phyloP scores from a whole-genome alignment of 345 rosid genomes.

The Eutrema yunnanense region DNA sequence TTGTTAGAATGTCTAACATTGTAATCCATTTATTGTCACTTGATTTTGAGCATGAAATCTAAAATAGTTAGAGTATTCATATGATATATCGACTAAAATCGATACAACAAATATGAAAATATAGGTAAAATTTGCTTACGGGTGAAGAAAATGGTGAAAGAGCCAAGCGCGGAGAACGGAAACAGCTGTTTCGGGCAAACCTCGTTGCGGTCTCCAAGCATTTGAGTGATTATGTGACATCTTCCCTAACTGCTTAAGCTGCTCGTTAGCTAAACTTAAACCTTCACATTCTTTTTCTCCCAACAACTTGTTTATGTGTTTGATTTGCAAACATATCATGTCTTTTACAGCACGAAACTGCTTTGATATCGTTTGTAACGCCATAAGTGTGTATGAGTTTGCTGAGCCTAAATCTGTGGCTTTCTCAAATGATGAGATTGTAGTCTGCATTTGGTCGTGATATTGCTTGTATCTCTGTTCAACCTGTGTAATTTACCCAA shows the following conservation, averaged over 20 bases:
- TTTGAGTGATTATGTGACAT: conserved; percentile 42
- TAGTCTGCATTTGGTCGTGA: conserved; percentile 60
- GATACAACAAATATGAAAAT: not conserved
- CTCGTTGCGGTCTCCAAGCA: conserved; percentile 79
- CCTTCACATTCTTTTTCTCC: conserved; percentile 55
- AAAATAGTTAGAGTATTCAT: not conserved
- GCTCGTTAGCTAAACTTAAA: conserved; percentile 38
- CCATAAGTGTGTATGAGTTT: conserved; percentile 57
- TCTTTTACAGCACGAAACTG: conserved; percentile 69
- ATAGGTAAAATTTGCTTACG: conserved; percentile 36
- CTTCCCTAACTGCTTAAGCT: conserved; percentile 28
- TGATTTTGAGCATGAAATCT: not conserved
- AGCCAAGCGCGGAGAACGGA: conserved; percentile 80
- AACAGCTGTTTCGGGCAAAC: conserved; percentile 78
- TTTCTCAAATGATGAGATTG: conserved; percentile 56
- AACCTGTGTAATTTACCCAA: conserved; percentile 35
- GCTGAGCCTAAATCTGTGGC: conserved; percentile 59
- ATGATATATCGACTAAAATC: not conserved
- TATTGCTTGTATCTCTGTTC: conserved; percentile 70
- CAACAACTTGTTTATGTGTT: conserved; percentile 43
- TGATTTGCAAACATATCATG: conserved; percentile 53
- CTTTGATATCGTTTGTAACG: conserved; percentile 65
- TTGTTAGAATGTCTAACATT: not conserved
- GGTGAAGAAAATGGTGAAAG: conserved; percentile 83
- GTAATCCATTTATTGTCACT: not conserved